These are phyloP conservation scores for Berberis thunbergii DNA, from an alignment of 164 flowering plant genomes.

Conservation along the genomic window DNA sequence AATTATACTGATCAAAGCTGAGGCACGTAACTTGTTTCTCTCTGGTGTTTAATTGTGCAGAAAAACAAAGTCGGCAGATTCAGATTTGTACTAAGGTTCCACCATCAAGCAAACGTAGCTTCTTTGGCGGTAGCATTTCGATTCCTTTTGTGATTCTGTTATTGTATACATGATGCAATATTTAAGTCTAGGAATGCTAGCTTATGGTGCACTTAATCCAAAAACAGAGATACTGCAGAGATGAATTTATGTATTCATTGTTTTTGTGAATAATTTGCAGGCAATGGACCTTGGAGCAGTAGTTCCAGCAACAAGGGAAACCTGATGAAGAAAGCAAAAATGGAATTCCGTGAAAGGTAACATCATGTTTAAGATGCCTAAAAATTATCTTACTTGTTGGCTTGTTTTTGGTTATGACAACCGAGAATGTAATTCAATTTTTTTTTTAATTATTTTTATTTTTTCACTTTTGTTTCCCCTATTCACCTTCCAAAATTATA, in stretches of 20 bases:
- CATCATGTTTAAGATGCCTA: not conserved
- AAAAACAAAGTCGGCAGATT: conserved; percentile 70
- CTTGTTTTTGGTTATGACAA: not conserved
- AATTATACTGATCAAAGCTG: too few relatives aligned
- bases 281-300: conserved; percentile 35
- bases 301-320: conserved; percentile 50
- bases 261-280: conserved; percentile 21
- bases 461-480: too few relatives aligned
- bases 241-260: not conserved
- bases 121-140: conserved; percentile 43
- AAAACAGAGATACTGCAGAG: not conserved
- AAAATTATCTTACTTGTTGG: not conserved
- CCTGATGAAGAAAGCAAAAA: conserved; percentile 81
- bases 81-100: conserved; percentile 68
- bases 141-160: conserved; percentile 3
- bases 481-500: not conserved
- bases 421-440: too few relatives aligned
- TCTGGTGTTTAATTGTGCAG: conserved; percentile 17
- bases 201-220: too few relatives aligned
- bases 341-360: conserved; percentile 69
- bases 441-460: too few relatives aligned
- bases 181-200: not conserved
- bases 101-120: conserved; percentile 63
- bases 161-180: not conserved
- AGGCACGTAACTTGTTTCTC: too few relatives aligned